These are phyloP conservation scores for Porogramme epimiltina DNA, from an alignment of 1,284 basidiomycete species.

Conservation along the genomic window DNA sequence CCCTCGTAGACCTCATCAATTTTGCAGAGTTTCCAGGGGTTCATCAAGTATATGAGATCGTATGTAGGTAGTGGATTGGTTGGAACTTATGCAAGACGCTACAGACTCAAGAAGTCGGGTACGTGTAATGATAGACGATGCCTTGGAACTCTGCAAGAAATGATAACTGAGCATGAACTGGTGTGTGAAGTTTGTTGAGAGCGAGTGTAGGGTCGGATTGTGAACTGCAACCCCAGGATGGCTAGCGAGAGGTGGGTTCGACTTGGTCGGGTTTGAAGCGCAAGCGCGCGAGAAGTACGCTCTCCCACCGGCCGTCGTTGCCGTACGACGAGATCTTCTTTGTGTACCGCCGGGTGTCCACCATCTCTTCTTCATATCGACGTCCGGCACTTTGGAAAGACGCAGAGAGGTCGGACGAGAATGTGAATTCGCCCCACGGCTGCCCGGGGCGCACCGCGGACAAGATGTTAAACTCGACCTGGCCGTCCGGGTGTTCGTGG, in stretches of 20 bases:
- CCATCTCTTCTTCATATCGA: constrained; percentile 19
- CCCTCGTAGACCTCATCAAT: too few species aligned
- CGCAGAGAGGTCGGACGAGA: constrained; percentile 43
- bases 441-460: constrained; percentile 48
- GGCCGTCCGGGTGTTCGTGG: constrained; percentile 64
- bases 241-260: constrained; percentile 56
- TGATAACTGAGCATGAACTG: too few species aligned
- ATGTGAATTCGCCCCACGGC: constrained; percentile 69
- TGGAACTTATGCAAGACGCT: too few species aligned
- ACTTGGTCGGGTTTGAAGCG: constrained; percentile 57
- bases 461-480: constrained; percentile 70
- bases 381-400: constrained; percentile 32
- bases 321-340: constrained; percentile 15
- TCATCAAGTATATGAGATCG: too few species aligned
- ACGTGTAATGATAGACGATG: too few species aligned
- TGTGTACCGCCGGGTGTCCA: constrained; percentile 10
- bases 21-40: too few species aligned
- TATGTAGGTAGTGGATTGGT: too few species aligned
- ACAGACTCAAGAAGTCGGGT: too few species aligned
- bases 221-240: too few species aligned
- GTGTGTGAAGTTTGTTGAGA: too few species aligned
- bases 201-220: too few species aligned
- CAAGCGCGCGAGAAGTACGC: constrained; percentile 52
- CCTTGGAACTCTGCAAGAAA: too few species aligned
- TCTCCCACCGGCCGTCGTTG: constrained; percentile 37